phyloP scores from a whole-genome alignment of 1,139 yeast species.

The Zygosaccharomyces sapae region DNA sequence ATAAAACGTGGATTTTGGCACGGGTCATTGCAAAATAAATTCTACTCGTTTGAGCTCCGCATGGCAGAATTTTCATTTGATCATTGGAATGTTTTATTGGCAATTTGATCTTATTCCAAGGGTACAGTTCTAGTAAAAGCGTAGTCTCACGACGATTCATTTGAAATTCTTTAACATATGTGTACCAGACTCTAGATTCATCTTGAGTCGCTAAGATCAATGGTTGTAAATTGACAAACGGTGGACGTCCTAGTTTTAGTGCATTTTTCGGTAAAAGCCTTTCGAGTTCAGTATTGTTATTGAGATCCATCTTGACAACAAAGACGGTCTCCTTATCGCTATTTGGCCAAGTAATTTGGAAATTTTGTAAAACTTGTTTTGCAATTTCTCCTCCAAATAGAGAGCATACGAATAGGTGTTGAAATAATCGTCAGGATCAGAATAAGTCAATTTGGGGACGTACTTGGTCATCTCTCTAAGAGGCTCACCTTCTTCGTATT shows the following conservation, averaged over 20 bases:
- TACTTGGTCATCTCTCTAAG: constrained; percentile 31
- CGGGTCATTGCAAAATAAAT: constrained; percentile 61
- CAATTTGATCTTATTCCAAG: constrained; percentile 53
- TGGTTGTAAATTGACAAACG: constrained; percentile 43
- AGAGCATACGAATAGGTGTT: constrained; percentile 58
- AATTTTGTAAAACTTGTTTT: constrained; percentile 46
- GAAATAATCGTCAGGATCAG: constrained; percentile 49
- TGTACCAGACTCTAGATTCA: constrained; percentile 37
- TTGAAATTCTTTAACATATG: constrained; percentile 41
- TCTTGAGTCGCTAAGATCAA: constrained; percentile 40
- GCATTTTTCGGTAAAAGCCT: constrained; percentile 39
- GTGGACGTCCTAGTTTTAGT: constrained; percentile 39
- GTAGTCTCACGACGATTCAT: constrained; percentile 39
- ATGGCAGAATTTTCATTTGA: constrained; percentile 54
- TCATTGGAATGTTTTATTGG: constrained; percentile 39
- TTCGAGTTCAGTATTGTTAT: constrained; percentile 38
- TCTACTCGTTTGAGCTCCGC: constrained; percentile 58
- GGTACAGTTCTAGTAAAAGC: constrained; percentile 48
- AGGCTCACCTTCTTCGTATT: constrained; percentile 37
- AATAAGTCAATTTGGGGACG: constrained; percentile 47
- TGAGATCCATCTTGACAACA: constrained; percentile 36
- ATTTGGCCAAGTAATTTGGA: constrained; percentile 52
- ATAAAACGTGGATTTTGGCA: constrained; percentile 54
- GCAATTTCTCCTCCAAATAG: constrained; percentile 55
- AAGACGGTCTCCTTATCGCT: constrained; percentile 44